These are phyloP conservation scores for Flammula alnicola DNA, from an alignment of 1,284 basidiomycete species.

Conservation along the genomic window DNA sequence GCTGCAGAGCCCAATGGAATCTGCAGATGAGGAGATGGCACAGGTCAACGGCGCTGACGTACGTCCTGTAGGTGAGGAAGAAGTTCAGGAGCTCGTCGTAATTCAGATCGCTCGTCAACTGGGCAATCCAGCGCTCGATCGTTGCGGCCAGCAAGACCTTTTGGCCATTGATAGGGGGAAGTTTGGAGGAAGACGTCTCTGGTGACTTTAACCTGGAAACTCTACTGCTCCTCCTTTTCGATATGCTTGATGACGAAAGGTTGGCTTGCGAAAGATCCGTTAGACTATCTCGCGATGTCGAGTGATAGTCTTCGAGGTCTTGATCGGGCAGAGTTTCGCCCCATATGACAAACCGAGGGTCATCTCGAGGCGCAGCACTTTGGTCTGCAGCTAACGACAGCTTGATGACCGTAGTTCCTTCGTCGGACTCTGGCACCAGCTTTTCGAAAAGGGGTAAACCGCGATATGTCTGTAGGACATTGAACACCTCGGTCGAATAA, in stretches of 20 bases:
- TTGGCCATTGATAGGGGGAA: conserved; percentile 34
- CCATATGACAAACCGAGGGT: conserved; percentile 89
- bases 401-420: conserved; percentile 64
- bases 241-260: conserved; percentile 25
- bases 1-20: conserved; percentile 85
- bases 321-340: conserved; percentile 59
- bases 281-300: conserved; percentile 53
- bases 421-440: conserved; percentile 45
- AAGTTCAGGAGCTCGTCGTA: conserved; percentile 85
- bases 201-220: conserved; percentile 30
- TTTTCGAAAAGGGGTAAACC: conserved; percentile 73
- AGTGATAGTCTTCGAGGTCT: conserved; percentile 51
- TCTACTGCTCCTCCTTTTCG: conserved; percentile 31
- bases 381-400: conserved; percentile 68
- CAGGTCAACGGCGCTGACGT: conserved; percentile 76
- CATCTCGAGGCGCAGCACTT: conserved; percentile 73
- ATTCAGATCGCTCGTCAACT: conserved; percentile 82
- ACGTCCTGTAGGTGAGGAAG: conserved; percentile 87
- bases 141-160: conserved; percentile 81
- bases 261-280: conserved; percentile 27
- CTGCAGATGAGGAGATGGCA: conserved; percentile 80
- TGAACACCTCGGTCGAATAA: conserved; percentile 76
- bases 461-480: conserved; percentile 80
- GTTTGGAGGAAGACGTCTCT: conserved; percentile 34
- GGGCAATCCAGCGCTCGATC: conserved; percentile 89